Evolutionary conservation across 1,284 basidiomycete species (phyloP).

Genomic region (Athelia sp.): DNA sequence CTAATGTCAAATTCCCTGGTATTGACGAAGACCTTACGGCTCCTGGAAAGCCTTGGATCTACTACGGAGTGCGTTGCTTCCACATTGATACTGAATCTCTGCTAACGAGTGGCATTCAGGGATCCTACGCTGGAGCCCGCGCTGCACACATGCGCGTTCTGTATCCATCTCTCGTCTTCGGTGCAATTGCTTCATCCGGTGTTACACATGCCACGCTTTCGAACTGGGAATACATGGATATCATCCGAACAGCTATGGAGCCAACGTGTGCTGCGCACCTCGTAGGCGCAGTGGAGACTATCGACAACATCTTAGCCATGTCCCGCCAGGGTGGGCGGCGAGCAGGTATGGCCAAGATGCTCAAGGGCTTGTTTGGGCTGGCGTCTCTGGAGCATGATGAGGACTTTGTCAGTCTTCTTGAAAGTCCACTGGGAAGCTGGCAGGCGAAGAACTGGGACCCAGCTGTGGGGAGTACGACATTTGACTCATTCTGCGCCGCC

Average conservation of each 20-base stretch:
- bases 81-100: background rate
- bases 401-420: conserved; percentile 73
- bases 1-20: conserved; percentile 70
- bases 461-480: conserved; percentile 49
- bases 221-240: conserved; percentile 86
- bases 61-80: conserved; percentile 79
- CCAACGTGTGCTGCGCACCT: conserved; percentile 68
- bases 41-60: conserved; percentile 82
- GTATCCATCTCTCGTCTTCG: conserved; percentile 86
- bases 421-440: conserved; percentile 47
- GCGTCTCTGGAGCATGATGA: conserved; percentile 62
- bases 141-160: conserved; percentile 89
- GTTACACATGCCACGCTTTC: conserved; percentile 71
- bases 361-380: conserved; percentile 77
- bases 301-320: conserved; percentile 57
- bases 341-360: conserved; percentile 12
- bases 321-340: conserved; percentile 22
- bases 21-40: conserved; percentile 69
- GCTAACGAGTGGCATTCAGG: conserved; percentile 32
- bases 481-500: conserved; percentile 70
- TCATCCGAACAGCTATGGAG: conserved; percentile 76
- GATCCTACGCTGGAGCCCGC: conserved; percentile 90
- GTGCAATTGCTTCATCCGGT: conserved; percentile 82
- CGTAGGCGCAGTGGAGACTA: conserved; percentile 54
- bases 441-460: conserved; percentile 79